A percentile compares a stretch with the other conserved stretches of the same genome.
These are phyloP conservation scores for Tolypocladium tropicale DNA, from an alignment of 2,329 filamentous ascomycete genomes.

Conservation along the genomic window DNA sequence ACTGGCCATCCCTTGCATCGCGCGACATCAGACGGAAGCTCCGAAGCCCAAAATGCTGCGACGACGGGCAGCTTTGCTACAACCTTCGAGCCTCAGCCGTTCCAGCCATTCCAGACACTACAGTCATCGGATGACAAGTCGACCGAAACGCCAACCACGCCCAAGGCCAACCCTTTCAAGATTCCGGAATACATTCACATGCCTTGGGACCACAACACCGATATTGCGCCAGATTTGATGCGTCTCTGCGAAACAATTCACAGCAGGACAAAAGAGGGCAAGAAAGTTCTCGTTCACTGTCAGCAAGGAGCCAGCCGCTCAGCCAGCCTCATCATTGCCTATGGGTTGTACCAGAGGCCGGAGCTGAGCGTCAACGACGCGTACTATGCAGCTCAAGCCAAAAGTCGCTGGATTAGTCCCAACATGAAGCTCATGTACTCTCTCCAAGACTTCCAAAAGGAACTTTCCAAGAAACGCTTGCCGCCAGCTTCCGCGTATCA, in stretches of 20 bases:
- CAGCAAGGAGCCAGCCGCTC: conserved; percentile 81
- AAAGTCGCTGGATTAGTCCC: conserved; percentile 79
- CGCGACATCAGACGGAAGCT: conserved; percentile 28
- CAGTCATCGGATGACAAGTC: conserved; percentile 26
- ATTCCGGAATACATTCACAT: conserved; percentile 79
- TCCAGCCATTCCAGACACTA: conserved; percentile 34
- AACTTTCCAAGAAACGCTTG: conserved; percentile 41
- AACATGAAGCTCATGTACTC: conserved; percentile 93
- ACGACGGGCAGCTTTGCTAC: conserved; percentile 50
- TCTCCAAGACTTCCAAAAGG: conserved; percentile 68
- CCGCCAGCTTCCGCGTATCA: conserved; percentile 35
- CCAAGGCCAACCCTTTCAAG: conserved; percentile 38
- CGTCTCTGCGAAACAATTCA: conserved; percentile 68
- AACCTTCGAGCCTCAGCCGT: no score
- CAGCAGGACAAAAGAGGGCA: conserved; percentile 58
- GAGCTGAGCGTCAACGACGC: conserved; percentile 71
- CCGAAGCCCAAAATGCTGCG: conserved; percentile 41
- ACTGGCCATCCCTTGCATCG: conserved; percentile 14
- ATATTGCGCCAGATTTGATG: conserved; percentile 70
- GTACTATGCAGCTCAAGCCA: conserved; percentile 69
- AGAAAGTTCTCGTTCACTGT: conserved; percentile 73
- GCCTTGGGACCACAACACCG: conserved; percentile 81
- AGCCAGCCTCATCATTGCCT: conserved; percentile 77
- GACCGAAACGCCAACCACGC: conserved; percentile 40
- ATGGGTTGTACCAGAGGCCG: conserved; percentile 71